Evolutionary conservation across 1,139 yeast species (phyloP), one percentile per base, ranked within the genome.

Genomic region (Pichia cactophila): DNA sequence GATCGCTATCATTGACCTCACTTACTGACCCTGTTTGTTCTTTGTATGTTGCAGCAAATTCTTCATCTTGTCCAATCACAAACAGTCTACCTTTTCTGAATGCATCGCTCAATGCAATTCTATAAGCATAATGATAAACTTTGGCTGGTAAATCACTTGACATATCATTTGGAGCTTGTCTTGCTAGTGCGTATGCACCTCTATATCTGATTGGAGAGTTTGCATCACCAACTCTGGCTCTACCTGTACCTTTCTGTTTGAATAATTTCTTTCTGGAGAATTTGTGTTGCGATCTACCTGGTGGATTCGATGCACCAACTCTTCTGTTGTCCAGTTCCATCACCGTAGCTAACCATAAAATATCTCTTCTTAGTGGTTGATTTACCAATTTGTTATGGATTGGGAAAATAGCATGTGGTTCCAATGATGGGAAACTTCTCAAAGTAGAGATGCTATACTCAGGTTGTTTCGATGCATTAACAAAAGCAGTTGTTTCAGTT

Each of bases 191-290:
- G 57, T 86, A 77, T 45, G 92, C 90, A 63, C 96, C 96, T 62
- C 86, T 89, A 62, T 81, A 83, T 69, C 96, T 80, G 49, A 83
- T 86, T 43, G 98, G 98, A 26, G 96, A 87, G 61, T 92, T 92
- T 52, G 88, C 89, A 69, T 89, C 97, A 71, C 98, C 99, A 53
- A 81, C 84, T 74, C 99, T 84, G 50, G 99, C 99, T 55, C 78
- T 76, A 68, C 99, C 99, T 17, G 89, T 72, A 56, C 98, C 97
- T 70, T 92, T 92, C 69, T 92, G 98, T 28, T 89, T 88, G 49
- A 81, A 75, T 58, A 92, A 73, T 66, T 92, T 92, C 62, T 79
- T 77, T 66, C 94, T 80, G 29, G 96, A 86, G 67, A 79, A 90
- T 50, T 92, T 90, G 70, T 85, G 85, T 60, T 88, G 95, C 43